These are phyloP conservation scores for Penicillium arizonense DNA, from an alignment of 495 filamentous ascomycete genomes.

Conservation along the genomic window DNA sequence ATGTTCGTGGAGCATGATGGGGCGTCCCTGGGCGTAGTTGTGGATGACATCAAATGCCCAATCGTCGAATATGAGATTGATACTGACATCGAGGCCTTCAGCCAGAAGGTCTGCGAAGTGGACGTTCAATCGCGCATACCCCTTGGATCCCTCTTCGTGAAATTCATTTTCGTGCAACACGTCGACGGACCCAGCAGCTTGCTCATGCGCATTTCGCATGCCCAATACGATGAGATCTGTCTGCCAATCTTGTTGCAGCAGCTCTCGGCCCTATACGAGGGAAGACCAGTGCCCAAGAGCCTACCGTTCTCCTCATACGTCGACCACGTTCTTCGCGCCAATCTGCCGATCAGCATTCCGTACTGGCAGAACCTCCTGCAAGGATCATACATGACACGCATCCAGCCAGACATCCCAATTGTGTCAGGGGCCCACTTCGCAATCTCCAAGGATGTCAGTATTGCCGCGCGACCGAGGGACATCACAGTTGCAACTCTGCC, in stretches of 20 bases:
- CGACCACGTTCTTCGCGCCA: background rate
- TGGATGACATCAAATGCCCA: conserved; percentile 34
- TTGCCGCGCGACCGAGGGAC: conserved; percentile 37
- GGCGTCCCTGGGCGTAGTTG: conserved; percentile 43
- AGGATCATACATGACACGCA: conserved; percentile 41
- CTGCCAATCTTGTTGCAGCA: conserved; percentile 49
- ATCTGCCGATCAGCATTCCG: background rate
- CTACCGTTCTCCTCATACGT: conserved; percentile 48
- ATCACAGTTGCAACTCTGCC: conserved; percentile 50
- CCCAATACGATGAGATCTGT: conserved; percentile 60
- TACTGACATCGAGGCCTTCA: conserved; percentile 36
- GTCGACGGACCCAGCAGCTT: conserved; percentile 35
- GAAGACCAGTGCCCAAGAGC: conserved; percentile 15
- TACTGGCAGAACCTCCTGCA: conserved; percentile 47
- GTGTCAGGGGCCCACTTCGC: conserved; percentile 25
- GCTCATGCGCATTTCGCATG: conserved; percentile 54
- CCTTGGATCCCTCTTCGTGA: conserved; percentile 48
- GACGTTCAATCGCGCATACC: conserved; percentile 38
- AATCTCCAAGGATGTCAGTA: conserved; percentile 30
- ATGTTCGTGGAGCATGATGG: conserved; percentile 48
- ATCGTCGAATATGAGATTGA: conserved; percentile 15
- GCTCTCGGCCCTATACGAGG: conserved; percentile 31
- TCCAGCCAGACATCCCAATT: conserved; percentile 29
- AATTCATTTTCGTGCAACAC: conserved; percentile 41
- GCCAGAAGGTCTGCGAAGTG: conserved; percentile 24